Percentiles rank a stretch among this genome's conserved stretches.
These are phyloP conservation scores for Aeschynomene evenia DNA, from an alignment of 306 rosid genomes.

Conservation along the genomic window DNA sequence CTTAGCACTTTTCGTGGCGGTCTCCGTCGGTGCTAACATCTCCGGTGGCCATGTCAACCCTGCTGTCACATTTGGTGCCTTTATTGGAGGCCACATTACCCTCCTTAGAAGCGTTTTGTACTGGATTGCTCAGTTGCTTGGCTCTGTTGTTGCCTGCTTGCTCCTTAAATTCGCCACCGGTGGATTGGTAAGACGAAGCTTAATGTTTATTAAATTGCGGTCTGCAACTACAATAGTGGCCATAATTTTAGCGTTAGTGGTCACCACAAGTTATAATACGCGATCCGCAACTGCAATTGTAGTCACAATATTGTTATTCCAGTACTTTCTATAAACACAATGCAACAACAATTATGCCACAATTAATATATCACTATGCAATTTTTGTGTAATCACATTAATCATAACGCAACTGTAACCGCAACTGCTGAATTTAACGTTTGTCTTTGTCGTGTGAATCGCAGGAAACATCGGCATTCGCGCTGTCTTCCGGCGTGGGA, in stretches of 20 bases:
- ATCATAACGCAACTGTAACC: no score
- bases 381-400: no score
- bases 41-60: slow-evolving; percentile 86
- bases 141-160: slow-evolving; percentile 75
- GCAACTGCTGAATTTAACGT: neutral
- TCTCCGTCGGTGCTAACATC: slow-evolving; percentile 70
- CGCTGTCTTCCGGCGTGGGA: slow-evolving; percentile 60
- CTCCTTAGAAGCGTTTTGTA: slow-evolving; percentile 58
- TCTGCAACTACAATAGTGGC: no score
- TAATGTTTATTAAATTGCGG: no score
- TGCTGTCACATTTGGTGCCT: slow-evolving; percentile 75
- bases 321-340: no score
- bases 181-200: slow-evolving; percentile 23
- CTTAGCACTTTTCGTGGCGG: slow-evolving; percentile 74
- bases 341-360: no score
- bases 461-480: slow-evolving; percentile 69
- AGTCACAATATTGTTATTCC: no score
- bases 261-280: no score
- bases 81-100: slow-evolving; percentile 75
- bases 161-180: slow-evolving; percentile 73
- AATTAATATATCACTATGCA: no score
- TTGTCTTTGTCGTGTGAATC: neutral
- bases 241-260: no score
- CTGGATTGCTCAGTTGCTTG: slow-evolving; percentile 85
- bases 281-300: no score